Base-by-base conservation (phyloP, 1,284 basidiomycete genomes). In the Trametes pubescens region DNA sequence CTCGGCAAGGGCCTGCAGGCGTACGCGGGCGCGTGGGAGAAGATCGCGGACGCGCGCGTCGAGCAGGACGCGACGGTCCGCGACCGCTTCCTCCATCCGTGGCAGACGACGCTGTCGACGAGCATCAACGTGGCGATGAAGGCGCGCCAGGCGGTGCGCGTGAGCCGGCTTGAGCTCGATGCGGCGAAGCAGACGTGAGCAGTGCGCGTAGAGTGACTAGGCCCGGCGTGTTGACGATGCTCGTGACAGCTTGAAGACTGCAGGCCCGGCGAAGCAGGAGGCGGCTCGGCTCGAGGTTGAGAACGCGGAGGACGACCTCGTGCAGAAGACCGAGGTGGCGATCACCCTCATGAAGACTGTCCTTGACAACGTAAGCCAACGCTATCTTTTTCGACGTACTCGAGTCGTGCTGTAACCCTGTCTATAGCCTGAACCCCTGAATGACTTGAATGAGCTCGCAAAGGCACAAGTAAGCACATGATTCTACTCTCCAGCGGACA, bases 311-410 rank as follows among this genome's bases (percentile, higher is more conserved):
- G 96, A 97, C 75, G 94, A 96, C 77, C 87, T 99, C 52, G 96
- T 99, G 16, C 94, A 96, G 76, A 96, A 95, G 82, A 99, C 97
- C 24, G 97, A 99, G 79, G 94, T 97, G 43, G 97, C 97, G 1
- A 99, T 99, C 75, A 95, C 93, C 14, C 86, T 98, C 64, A 99
- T 99, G 97, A 98, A 99, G 85, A 92, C 93, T 46, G 96, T 99
- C 14, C 85, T 99, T 48, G 96, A 99, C 74, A 98, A 98, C 80
- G 93, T 95, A 69, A 57, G 91, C 82, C 24, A 34, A n/a, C n/a
- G 43, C 54, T 51, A 9, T 22, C 22, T 52, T 18, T 26, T 35
- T 21, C 43, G 13, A 29, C 14, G 5, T 29, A 29, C 24, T n/a
- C 18, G 18, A 43, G 24, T 16, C 11, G 8, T 40, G 32, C 5